phyloP scores from a whole-genome alignment of 2,329 filamentous ascomycete genomes.

The Stagonosporopsis rhizophila region DNA sequence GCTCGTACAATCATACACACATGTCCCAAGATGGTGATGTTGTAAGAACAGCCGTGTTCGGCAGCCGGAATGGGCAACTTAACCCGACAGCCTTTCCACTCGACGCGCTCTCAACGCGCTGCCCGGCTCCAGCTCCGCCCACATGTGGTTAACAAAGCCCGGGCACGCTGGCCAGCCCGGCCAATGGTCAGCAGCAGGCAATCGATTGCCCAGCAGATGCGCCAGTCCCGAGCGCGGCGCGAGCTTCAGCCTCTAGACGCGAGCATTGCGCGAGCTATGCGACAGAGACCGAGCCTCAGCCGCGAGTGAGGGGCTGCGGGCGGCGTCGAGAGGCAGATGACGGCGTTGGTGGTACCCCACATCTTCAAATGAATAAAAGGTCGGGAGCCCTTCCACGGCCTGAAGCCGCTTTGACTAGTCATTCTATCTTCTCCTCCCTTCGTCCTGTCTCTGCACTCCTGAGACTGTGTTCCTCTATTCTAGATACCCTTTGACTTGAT shows the following conservation, averaged over 20 bases:
- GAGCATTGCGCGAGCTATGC: conserved; percentile 31
- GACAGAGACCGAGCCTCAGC: conserved; percentile 25
- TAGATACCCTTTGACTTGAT: conserved; percentile 26
- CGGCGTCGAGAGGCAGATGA: conserved; percentile 38
- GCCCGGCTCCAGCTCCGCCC: conserved; percentile 15
- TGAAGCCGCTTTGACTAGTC: conserved; percentile 19
- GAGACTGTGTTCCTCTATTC: conserved; percentile 12
- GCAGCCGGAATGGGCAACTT: conserved; percentile 28
- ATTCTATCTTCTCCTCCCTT: conserved; percentile 18
- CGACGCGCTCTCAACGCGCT: conserved; percentile 15
- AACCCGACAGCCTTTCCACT: conserved; percentile 20
- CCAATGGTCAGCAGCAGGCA: conserved; percentile 22
- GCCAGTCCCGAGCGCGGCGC: conserved; percentile 21
- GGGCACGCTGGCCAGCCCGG: conserved; percentile 4
- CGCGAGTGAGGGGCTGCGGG: conserved; percentile 31
- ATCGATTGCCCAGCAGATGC: conserved; percentile 5
- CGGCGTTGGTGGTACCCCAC: conserved; percentile 29
- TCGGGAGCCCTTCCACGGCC: conserved; percentile 30
- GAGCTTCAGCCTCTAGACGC: conserved; percentile 38
- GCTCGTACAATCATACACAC: neutral
- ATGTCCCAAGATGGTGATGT: conserved; percentile 4
- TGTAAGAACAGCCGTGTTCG: conserved; percentile 13
- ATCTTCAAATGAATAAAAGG: conserved; percentile 27
- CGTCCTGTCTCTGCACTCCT: conserved; percentile 10
- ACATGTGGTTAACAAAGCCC: conserved; percentile 32